A percentile compares a stretch with the other conserved stretches of the same genome.
phyloP scores from a whole-genome alignment of 768 basidiomycete genomes.

The Mycena polygramma region DNA sequence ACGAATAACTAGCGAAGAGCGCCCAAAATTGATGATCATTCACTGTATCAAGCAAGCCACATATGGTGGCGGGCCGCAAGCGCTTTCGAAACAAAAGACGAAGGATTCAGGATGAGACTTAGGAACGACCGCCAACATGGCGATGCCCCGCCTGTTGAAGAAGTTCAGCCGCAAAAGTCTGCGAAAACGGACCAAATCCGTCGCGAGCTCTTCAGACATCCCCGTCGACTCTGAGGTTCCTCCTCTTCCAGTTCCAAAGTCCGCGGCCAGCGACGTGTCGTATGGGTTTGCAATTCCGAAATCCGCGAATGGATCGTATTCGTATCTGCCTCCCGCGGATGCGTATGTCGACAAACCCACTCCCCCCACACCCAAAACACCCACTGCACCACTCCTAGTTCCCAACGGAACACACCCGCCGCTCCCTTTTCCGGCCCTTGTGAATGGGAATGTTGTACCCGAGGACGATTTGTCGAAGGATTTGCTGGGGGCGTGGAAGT shows the following conservation, averaged over 20 bases:
- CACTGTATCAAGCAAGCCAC: no score
- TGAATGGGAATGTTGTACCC: slow-evolving; percentile 10
- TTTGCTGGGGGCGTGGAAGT: slow-evolving; percentile 25
- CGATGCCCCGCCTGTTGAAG: slow-evolving; percentile 33
- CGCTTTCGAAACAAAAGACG: neutral
- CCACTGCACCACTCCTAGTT: neutral
- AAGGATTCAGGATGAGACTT: neutral
- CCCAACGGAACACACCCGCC: slow-evolving; percentile 5
- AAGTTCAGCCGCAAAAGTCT: slow-evolving; percentile 30
- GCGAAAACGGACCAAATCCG: slow-evolving; percentile 24
- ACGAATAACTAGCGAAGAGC: no score
- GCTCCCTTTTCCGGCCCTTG: no score
- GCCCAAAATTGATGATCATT: no score
- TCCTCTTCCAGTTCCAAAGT: slow-evolving; percentile 11
- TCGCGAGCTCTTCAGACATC: neutral
- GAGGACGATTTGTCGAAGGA: slow-evolving; percentile 31
- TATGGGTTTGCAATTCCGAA: neutral
- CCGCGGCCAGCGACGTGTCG: slow-evolving; percentile 19
- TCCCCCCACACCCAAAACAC: slow-evolving; percentile 3
- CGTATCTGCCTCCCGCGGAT: neutral
- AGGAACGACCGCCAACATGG: slow-evolving; percentile 13
- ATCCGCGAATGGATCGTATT: neutral
- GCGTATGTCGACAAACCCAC: slow-evolving; percentile 9
- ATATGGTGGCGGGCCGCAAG: no score
- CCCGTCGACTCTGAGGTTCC: neutral